These are phyloP conservation scores for Russula compacta DNA, from an alignment of 768 basidiomycete species.

Conservation along the genomic window DNA sequence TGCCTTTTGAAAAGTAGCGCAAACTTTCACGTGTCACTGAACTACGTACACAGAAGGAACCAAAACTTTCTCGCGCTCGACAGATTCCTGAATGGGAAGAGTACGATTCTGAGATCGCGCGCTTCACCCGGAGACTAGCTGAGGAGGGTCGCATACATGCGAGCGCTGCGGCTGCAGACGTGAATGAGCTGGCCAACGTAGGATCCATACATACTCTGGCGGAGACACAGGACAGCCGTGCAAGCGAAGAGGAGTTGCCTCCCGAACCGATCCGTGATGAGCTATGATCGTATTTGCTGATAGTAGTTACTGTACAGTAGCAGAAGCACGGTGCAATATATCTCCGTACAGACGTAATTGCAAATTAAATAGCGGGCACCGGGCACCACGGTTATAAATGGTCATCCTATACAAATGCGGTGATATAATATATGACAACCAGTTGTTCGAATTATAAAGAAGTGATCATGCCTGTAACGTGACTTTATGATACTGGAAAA, in stretches of 20 bases:
- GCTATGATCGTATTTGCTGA: background rate
- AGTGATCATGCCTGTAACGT: too few relatives aligned
- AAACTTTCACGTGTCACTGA: background rate
- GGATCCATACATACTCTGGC: constrained; percentile 24
- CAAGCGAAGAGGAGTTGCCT: background rate
- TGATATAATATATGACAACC: too few relatives aligned
- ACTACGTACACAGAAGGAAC: constrained; percentile 71
- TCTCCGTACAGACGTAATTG: too few relatives aligned
- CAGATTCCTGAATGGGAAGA: constrained; percentile 97
- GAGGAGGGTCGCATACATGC: constrained; percentile 62
- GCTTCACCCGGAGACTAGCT: constrained; percentile 65
- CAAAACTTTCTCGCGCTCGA: constrained; percentile 85
- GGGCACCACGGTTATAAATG: too few relatives aligned
- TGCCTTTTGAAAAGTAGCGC: background rate
- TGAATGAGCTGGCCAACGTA: constrained; percentile 52
- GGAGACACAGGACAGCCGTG: background rate
- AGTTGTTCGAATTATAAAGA: too few relatives aligned
- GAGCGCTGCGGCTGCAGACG: constrained; percentile 57
- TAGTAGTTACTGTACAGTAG: too few relatives aligned
- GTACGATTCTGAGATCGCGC: constrained; percentile 86
- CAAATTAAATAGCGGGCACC: too few relatives aligned
- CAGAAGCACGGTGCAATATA: too few relatives aligned
- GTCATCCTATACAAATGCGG: too few relatives aligned
- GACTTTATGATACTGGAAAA: too few relatives aligned
- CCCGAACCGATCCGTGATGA: constrained; percentile 3